A percentile compares a stretch with the other conserved stretches of the same genome.
These are phyloP conservation scores for Letharia columbiana DNA, from an alignment of 495 filamentous ascomycete genomes.

Conservation along the genomic window DNA sequence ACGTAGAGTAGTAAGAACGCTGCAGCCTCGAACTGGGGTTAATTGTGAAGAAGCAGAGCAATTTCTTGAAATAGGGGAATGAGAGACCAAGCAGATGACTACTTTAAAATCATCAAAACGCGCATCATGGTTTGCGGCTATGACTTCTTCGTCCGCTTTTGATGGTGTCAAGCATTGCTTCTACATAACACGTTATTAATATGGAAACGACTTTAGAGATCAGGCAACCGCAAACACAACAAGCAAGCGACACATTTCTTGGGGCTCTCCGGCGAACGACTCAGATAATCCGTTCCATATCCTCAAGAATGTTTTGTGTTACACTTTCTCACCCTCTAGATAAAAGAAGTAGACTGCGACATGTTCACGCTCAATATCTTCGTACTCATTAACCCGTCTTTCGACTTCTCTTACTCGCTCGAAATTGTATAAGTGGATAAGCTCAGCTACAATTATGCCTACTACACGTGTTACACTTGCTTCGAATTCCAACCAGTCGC, in stretches of 20 bases:
- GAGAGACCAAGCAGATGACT: not conserved
- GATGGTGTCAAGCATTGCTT: too few species aligned
- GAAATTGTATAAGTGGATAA: too few species aligned
- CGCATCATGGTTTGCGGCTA: not conserved
- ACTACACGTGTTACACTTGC: constrained; percentile 24
- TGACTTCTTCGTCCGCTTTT: not conserved
- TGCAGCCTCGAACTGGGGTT: not conserved
- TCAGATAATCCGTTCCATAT: not conserved
- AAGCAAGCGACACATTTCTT: not conserved
- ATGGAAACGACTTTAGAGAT: not conserved
- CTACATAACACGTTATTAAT: too few species aligned
- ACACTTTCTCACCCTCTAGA: not conserved
- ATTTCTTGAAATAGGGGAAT: not conserved
- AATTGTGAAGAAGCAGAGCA: not conserved
- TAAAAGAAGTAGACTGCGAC: not conserved
- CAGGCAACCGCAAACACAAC: not conserved
- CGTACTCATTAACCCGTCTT: not conserved
- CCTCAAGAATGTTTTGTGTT: not conserved
- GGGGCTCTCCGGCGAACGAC: not conserved
- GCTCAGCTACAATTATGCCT: constrained; percentile 14
- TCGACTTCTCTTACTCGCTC: not conserved
- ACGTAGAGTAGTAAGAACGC: not conserved
- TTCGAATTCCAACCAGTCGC: constrained; percentile 23
- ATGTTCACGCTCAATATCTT: not conserved
- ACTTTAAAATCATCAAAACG: not conserved